phyloP scores from a whole-genome alignment of 2,329 filamentous ascomycete species.

The Fonsecaea monophora region DNA sequence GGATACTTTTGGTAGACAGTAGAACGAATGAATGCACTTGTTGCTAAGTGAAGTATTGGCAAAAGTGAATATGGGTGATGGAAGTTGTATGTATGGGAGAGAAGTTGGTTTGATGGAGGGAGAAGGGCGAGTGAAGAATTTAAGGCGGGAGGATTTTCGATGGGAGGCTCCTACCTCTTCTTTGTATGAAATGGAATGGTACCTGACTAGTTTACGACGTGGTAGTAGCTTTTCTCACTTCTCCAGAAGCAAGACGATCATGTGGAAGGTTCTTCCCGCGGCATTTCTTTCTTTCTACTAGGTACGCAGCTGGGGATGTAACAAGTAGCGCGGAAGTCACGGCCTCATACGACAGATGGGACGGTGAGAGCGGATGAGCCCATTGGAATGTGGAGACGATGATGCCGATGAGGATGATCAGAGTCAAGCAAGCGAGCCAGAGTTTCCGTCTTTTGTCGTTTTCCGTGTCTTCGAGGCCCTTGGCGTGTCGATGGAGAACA shows the following conservation, averaged over 20 bases:
- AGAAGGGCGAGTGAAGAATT: conserved; percentile 10
- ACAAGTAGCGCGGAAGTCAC: background rate
- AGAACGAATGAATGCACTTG: background rate
- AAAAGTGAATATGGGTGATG: background rate
- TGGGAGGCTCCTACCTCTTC: background rate
- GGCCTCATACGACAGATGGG: background rate
- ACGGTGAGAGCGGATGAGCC: background rate
- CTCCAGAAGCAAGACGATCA: background rate
- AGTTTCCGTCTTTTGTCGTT: background rate
- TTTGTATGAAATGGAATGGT: background rate
- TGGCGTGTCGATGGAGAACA: background rate
- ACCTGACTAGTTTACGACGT: conserved; percentile 2
- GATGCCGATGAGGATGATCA: background rate
- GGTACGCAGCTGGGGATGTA: background rate
- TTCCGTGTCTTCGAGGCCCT: background rate
- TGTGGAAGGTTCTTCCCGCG: background rate
- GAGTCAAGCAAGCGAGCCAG: background rate
- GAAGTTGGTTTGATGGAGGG: background rate
- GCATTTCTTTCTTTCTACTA: background rate
- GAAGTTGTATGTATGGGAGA: background rate
- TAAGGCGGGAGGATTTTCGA: background rate
- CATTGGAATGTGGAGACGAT: background rate
- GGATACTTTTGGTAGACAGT: background rate
- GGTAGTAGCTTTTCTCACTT: background rate
- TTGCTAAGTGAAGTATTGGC: background rate